phyloP scores from a whole-genome alignment of 768 basidiomycete species.

The Saitozyma sp. region DNA sequence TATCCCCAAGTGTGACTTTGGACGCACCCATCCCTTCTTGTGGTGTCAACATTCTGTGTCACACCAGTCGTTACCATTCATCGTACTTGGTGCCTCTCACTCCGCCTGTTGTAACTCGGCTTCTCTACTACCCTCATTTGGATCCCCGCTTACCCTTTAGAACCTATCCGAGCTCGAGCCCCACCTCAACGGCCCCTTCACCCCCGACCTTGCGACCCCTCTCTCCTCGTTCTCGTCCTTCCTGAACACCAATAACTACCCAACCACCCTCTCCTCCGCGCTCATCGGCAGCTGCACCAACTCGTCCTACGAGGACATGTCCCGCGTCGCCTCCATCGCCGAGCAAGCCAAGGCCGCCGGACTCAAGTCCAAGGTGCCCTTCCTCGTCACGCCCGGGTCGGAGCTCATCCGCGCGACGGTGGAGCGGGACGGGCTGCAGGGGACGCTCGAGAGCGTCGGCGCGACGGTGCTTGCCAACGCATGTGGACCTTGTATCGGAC shows the following conservation, averaged over 20 bases:
- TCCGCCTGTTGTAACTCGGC: not conserved
- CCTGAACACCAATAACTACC: slow-evolving; percentile 84
- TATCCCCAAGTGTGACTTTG: too few relatives aligned
- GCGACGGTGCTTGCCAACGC: slow-evolving; percentile 94
- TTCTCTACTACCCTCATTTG: not conserved
- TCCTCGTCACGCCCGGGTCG: slow-evolving; percentile 56
- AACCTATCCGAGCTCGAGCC: slow-evolving; percentile 86
- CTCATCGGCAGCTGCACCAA: slow-evolving; percentile 99
- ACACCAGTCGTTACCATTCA: not conserved
- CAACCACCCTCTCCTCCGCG: slow-evolving; percentile 80
- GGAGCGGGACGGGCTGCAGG: slow-evolving; percentile 86
- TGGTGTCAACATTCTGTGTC: too few relatives aligned
- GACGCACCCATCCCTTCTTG: too few relatives aligned
- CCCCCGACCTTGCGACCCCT: slow-evolving; percentile 92
- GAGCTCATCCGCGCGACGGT: slow-evolving; percentile 98
- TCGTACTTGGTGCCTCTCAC: not conserved
- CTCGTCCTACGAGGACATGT: slow-evolving; percentile 87
- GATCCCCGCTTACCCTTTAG: slow-evolving; percentile 53
- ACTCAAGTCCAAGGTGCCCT: slow-evolving; percentile 64
- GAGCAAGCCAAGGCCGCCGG: slow-evolving; percentile 83
- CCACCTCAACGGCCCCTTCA: slow-evolving; percentile 94
- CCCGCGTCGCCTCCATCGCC: slow-evolving; percentile 86
- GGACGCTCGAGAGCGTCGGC: slow-evolving; percentile 80
- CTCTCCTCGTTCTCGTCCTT: slow-evolving; percentile 81
- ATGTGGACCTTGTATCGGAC: slow-evolving; percentile 97